A percentile compares a stretch with the other conserved stretches of the same genome.
Evolutionary conservation across 2,329 filamentous ascomycete species (phyloP).

Genomic region (Hypoxylon sp.): DNA sequence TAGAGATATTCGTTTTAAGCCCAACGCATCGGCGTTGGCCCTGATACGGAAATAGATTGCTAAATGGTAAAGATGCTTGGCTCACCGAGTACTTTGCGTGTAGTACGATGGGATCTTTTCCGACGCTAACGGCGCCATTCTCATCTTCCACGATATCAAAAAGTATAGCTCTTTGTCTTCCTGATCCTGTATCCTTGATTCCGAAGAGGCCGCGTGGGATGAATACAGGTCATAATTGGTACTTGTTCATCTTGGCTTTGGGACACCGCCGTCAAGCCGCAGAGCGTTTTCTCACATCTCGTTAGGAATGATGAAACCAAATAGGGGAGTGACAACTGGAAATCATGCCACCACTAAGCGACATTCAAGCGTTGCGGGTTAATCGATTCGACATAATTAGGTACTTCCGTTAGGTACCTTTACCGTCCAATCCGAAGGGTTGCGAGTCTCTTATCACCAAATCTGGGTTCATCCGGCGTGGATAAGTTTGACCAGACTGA

Average conservation of each 20-base stretch:
- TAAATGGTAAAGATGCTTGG: neutral
- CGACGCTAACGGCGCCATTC: neutral
- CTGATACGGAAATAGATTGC: constrained; percentile 8
- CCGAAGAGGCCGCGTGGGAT: neutral
- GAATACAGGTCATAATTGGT: neutral
- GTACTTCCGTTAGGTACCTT: neutral
- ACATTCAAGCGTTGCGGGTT: constrained; percentile 2
- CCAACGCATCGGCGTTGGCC: constrained; percentile 15
- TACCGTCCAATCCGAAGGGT: neutral
- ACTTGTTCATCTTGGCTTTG: neutral
- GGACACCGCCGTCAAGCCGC: neutral
- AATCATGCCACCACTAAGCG: constrained; percentile 25
- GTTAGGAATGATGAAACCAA: neutral
- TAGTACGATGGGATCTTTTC: constrained; percentile 2
- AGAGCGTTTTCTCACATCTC: neutral
- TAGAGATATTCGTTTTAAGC: constrained; percentile 18
- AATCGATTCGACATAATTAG: constrained; percentile 4
- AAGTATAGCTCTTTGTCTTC: neutral
- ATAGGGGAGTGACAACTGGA: neutral
- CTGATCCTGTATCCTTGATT: neutral
- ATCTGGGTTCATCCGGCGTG: neutral
- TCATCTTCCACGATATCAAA: neutral
- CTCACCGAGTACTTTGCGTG: constrained; percentile 6
- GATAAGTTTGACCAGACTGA: neutral
- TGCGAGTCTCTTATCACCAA: neutral